Evolutionary conservation across 148 eudicot species (phyloP).

Genomic region (Silene uniflora): DNA sequence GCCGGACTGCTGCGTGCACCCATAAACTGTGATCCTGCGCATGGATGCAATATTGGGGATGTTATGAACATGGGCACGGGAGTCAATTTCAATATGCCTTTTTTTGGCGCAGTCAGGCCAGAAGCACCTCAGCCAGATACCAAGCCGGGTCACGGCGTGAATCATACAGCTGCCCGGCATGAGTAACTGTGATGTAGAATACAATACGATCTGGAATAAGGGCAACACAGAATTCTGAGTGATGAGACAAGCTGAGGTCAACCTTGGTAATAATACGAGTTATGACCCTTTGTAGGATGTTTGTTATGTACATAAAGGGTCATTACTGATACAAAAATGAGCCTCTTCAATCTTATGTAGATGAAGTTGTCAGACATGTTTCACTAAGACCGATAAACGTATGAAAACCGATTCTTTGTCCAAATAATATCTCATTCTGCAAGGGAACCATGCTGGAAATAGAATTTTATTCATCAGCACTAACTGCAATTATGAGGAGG

Average conservation of each 20-base stretch:
- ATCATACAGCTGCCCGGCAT: slow-evolving; percentile 16
- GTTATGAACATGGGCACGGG: slow-evolving; percentile 11
- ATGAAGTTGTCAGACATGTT: not conserved
- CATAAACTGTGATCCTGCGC: slow-evolving; percentile 15
- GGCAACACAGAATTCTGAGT: not conserved
- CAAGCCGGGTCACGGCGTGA: slow-evolving; percentile 1
- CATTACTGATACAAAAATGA: slow-evolving; percentile 3
- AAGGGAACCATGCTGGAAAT: not conserved
- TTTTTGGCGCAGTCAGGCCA: slow-evolving; percentile 6
- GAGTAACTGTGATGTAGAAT: slow-evolving; percentile 12
- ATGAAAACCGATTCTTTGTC: not conserved
- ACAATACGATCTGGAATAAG: not conserved
- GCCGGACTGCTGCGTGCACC: slow-evolving; percentile 19
- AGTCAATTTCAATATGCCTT: slow-evolving; percentile 12
- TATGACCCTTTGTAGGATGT: not conserved
- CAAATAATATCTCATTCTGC: slow-evolving; percentile 4
- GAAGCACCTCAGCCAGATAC: not conserved
- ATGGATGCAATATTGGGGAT: slow-evolving; percentile 19
- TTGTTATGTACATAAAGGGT: not conserved
- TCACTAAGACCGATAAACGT: not conserved
- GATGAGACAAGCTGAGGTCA: slow-evolving; percentile 3
- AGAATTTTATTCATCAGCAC: not conserved
- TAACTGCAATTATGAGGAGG: not conserved
- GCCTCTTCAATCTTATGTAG: not conserved
- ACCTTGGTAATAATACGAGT: not conserved